A percentile compares a stretch with the other conserved stretches of the same genome.
Evolutionary conservation across 75 land plant species (phyloP).

Genomic region (Pinus taeda): DNA sequence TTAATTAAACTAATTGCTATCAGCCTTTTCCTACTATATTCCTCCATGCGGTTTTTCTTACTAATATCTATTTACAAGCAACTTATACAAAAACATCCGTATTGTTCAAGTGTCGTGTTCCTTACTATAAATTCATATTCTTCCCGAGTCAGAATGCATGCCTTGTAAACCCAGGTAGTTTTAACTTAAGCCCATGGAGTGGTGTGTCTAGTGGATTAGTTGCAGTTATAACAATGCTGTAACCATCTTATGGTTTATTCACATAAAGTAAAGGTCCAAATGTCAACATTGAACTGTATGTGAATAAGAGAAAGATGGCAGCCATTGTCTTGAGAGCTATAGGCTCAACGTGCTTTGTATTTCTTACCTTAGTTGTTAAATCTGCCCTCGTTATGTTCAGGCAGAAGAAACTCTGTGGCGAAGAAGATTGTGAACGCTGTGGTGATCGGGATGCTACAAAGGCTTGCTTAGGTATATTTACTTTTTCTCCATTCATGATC

Average conservation of each 20-base stretch:
- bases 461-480: conserved; percentile 43
- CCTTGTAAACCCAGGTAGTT: neutral
- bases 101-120: neutral
- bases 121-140: neutral
- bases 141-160: neutral
- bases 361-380: neutral
- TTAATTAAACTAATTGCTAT: neutral
- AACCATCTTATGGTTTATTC: neutral
- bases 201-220: too few species aligned
- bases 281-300: neutral
- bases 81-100: neutral
- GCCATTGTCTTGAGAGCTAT: neutral
- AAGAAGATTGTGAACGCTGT: conserved; percentile 56
- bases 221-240: too few species aligned
- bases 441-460: conserved; percentile 35
- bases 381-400: conserved; percentile 12
- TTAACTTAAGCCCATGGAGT: too few species aligned
- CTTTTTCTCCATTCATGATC: neutral
- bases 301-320: conserved; percentile 1
- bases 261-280: neutral
- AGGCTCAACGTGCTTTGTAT: neutral
- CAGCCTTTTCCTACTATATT: neutral
- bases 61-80: neutral
- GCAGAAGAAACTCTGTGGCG: conserved; percentile 63
- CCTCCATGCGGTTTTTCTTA: neutral